These are phyloP conservation scores for Heracleum sosnowskyi DNA, from an alignment of 129 eudicot genomes.

Conservation along the genomic window DNA sequence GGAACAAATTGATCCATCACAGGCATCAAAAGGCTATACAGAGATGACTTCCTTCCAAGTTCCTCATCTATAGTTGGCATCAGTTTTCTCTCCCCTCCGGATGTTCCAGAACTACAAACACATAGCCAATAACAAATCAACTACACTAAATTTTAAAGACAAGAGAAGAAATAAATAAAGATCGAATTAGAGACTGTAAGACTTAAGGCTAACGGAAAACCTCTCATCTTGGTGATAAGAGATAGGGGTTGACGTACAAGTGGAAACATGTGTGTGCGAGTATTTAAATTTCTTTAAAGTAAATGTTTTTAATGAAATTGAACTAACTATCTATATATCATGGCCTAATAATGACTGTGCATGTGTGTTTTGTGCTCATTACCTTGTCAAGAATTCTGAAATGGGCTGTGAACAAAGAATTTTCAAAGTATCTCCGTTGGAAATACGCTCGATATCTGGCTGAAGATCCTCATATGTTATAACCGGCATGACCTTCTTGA, in stretches of 20 bases:
- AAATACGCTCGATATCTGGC: constrained; percentile 59
- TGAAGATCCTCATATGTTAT: constrained; percentile 58
- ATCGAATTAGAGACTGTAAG: too few species aligned
- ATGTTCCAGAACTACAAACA: constrained; percentile 58
- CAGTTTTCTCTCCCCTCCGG: constrained; percentile 77
- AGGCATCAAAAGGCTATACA: constrained; percentile 81
- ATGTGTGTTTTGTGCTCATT: neutral
- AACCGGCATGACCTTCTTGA: constrained; percentile 61
- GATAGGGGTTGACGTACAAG: too few species aligned
- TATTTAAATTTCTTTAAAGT: too few species aligned
- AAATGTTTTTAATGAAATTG: neutral
- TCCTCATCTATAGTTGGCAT: constrained; percentile 81
- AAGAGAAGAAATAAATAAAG: too few species aligned
- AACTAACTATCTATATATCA: neutral
- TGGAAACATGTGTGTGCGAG: neutral
- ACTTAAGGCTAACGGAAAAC: too few species aligned
- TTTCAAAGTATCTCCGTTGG: constrained; percentile 63
- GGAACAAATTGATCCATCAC: constrained; percentile 68
- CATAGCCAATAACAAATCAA: neutral
- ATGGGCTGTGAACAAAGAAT: constrained; percentile 70
- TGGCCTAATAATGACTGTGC: neutral
- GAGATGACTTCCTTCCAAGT: constrained; percentile 40
- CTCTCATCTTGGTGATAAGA: too few species aligned
- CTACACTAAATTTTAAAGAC: neutral
- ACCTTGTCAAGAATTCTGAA: constrained; percentile 88